Percentiles rank a stretch among this genome's conserved stretches.
Evolutionary conservation across 2,329 filamentous ascomycete genomes (phyloP).

Genomic region (Pestalotiopsis sp.): DNA sequence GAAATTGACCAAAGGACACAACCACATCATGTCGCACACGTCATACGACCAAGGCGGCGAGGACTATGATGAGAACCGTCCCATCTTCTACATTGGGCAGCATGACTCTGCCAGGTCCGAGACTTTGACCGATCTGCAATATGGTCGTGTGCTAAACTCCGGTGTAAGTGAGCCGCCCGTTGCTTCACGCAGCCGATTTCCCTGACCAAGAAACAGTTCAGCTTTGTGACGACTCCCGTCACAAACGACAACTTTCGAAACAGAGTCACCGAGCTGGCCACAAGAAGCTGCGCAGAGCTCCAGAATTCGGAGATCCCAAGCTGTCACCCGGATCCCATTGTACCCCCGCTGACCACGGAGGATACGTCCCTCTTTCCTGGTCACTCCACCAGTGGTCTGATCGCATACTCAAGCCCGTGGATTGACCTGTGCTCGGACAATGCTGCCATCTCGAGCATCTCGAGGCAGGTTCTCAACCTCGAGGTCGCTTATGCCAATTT

Average conservation of each 20-base stretch:
- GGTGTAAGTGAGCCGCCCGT: conserved; percentile 57
- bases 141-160: conserved; percentile 66
- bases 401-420: conserved; percentile 85
- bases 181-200: not conserved
- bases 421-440: conserved; percentile 85
- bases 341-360: conserved; percentile 71
- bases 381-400: conserved; percentile 68
- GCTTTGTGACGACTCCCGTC: conserved; percentile 76
- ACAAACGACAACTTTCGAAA: conserved; percentile 73
- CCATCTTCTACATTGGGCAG: conserved; percentile 70
- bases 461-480: conserved; percentile 83
- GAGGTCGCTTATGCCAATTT: conserved; percentile 96
- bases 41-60: conserved; percentile 20
- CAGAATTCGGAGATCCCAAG: conserved; percentile 45
- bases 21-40: conserved; percentile 22
- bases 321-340: conserved; percentile 55
- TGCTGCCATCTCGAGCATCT: conserved; percentile 80
- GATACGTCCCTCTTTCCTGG: conserved; percentile 75
- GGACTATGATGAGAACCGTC: conserved; percentile 48
- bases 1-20: not conserved
- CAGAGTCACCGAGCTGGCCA: conserved; percentile 64
- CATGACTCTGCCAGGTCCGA: conserved; percentile 66
- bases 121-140: conserved; percentile 63
- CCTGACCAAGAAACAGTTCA: conserved; percentile 55
- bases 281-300: conserved; percentile 51